These are phyloP conservation scores for Pezicula neosporulosa DNA, from an alignment of 2,329 filamentous ascomycete genomes.

Conservation along the genomic window DNA sequence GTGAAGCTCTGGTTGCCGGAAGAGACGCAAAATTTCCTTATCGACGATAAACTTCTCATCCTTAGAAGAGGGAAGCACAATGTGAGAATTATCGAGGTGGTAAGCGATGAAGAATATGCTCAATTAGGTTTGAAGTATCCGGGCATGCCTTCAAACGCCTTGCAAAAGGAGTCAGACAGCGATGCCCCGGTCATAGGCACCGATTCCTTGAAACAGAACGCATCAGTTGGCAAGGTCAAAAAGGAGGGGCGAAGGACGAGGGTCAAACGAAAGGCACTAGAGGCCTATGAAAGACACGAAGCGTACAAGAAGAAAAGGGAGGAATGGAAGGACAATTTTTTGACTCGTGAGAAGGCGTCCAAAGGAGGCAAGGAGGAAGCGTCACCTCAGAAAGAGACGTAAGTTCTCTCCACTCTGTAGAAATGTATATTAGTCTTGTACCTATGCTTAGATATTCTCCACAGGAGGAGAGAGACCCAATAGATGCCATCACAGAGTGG, in stretches of 20 bases:
- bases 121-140: background rate
- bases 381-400: background rate
- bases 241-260: too few species aligned
- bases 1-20: constrained; percentile 56
- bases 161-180: background rate
- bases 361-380: background rate
- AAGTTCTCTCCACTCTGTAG: background rate
- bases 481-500: too few species aligned
- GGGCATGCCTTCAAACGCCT: background rate
- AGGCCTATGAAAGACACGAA: too few species aligned
- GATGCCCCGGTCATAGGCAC: background rate
- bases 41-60: constrained; percentile 56
- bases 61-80: constrained; percentile 63
- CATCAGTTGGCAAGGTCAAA: too few species aligned
- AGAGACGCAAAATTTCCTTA: constrained; percentile 57
- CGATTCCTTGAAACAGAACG: too few species aligned
- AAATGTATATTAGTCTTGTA: constrained; percentile 2
- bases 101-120: constrained; percentile 45
- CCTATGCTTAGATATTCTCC: background rate
- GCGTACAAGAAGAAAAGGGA: background rate
- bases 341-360: background rate
- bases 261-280: too few species aligned
- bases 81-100: constrained; percentile 56
- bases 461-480: too few species aligned
- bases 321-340: background rate